Conservation (phyloP, 1,284 basidiomycete genomes). For the Apiotrichum montevideense region DNA sequence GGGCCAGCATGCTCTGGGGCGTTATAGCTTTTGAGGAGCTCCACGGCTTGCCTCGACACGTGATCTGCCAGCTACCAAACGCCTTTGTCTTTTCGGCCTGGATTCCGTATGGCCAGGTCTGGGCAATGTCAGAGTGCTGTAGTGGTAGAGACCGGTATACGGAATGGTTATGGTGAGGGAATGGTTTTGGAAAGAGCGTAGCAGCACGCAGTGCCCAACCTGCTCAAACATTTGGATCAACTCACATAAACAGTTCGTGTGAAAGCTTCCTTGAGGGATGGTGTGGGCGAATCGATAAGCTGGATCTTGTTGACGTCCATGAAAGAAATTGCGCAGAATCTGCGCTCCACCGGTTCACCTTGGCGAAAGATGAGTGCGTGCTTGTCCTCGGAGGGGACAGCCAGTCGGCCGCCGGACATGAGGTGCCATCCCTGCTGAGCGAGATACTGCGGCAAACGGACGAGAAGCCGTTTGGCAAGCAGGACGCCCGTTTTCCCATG, state of each 20-base stretch:
- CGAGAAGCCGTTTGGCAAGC: slow-evolving; percentile 30
- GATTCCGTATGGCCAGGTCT: slow-evolving; percentile 31
- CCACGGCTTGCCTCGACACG: slow-evolving; percentile 38
- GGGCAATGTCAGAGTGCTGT: slow-evolving; percentile 5
- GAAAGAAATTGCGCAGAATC: slow-evolving; percentile 35
- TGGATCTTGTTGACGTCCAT: slow-evolving; percentile 40
- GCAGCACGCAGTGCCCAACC: too few species aligned
- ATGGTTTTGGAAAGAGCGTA: too few species aligned
- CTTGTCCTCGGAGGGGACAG: slow-evolving; percentile 34
- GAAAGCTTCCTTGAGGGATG: slow-evolving; percentile 22
- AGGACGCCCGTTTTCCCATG: slow-evolving; percentile 31
- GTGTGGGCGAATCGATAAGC: slow-evolving; percentile 37
- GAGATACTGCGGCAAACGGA: slow-evolving; percentile 27
- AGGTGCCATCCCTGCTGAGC: slow-evolving; percentile 34
- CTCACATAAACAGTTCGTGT: slow-evolving; percentile 30
- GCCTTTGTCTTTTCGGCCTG: slow-evolving; percentile 34
- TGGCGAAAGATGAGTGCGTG: slow-evolving; percentile 35
- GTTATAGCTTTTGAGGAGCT: slow-evolving; percentile 20
- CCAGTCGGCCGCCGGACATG: slow-evolving; percentile 25
- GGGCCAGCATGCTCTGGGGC: slow-evolving; percentile 19
- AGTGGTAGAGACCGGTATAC: too few species aligned
- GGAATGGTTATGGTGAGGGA: not conserved
- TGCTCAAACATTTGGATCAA: too few species aligned
- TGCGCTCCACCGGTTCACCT: slow-evolving; percentile 25
- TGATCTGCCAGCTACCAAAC: slow-evolving; percentile 30